Base-by-base conservation (phyloP, 345 rosid genomes). In the Euphorbia lathyris region DNA sequence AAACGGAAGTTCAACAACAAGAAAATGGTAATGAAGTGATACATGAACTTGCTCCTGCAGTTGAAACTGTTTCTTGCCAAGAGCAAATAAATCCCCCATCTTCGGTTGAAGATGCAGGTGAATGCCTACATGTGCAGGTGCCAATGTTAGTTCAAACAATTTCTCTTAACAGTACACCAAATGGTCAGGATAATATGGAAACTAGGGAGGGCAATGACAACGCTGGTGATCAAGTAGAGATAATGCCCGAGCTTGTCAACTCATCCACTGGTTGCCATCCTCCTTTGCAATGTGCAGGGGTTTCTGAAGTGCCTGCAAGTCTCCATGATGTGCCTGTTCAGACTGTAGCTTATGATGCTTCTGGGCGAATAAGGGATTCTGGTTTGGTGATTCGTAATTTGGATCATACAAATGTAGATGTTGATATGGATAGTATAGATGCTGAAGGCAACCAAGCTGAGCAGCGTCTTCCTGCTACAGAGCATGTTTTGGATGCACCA, bases 341-440 rank as follows among this genome's bases (percentile, higher is more conserved):
- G 36, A 78, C 76, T 45, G 61, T 60, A 16, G 78, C 67, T 52
- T 34, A 67, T 45, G 83, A 77, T 73, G 74, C 78, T 51, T 73
- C 78, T 27, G 58, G 75, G 30, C 69, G 73, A 72, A 61, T 38
- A 9, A 70, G 58, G 7, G 70, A 64, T 71, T 57, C 84, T 80
- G 77, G 64, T 82, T 70, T 59, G 16, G 88, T 50, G 70, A 82
- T 71, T 65, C 77, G 86, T 53, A 69, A 65, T 65, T 58, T 67
- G 22, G 83, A 73, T 77, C 79, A 71, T 74, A 80, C 74, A 72
- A 75, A 59, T 84, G 81, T 57, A 69, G 97, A 91, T 86, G 83
- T 91, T 71, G 95, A 94, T 76, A 91, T 91, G 98, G 83, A 76
- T 80, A 80, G 82, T 42, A 72, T 66, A 74, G 87, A 84, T 76